These are phyloP conservation scores for Lactifluus piperatus DNA, from an alignment of 768 basidiomycete genomes.

Conservation along the genomic window DNA sequence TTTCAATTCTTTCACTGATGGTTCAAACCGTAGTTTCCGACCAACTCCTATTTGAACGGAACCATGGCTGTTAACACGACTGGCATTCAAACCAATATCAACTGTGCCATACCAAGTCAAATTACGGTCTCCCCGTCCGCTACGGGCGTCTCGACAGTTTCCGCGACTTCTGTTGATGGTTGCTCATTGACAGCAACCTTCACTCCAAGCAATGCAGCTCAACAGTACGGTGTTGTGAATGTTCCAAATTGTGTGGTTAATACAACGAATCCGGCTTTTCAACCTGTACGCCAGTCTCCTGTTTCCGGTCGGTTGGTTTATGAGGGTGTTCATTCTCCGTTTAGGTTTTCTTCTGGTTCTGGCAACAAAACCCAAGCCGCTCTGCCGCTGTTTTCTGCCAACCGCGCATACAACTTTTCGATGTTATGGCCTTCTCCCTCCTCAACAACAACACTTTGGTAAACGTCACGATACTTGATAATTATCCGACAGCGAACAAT, in stretches of 20 bases:
- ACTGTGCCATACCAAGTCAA: constrained; percentile 37
- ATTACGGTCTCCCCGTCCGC: constrained; percentile 20
- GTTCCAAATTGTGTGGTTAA: constrained; percentile 27
- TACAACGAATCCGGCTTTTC: constrained; percentile 31
- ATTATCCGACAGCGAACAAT: constrained; percentile 37
- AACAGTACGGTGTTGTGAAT: constrained; percentile 44
- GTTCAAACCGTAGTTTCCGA: constrained; percentile 32
- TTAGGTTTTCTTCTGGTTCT: constrained; percentile 60
- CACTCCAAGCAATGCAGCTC: constrained; percentile 29
- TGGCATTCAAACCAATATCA: constrained; percentile 36
- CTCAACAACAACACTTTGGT: constrained; percentile 37
- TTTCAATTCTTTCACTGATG: not conserved
- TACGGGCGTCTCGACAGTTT: constrained; percentile 31
- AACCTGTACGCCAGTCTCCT: constrained; percentile 27
- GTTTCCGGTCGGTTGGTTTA: not conserved
- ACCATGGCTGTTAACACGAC: constrained; percentile 45
- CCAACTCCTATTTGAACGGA: constrained; percentile 39
- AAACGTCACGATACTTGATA: constrained; percentile 28
- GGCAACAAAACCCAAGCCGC: constrained; percentile 27
- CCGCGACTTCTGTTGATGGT: constrained; percentile 39
- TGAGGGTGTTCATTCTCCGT: not conserved
- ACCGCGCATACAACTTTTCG: constrained; percentile 39
- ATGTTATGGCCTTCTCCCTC: constrained; percentile 36
- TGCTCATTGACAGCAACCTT: constrained; percentile 35
- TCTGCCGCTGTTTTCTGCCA: constrained; percentile 45